These are phyloP conservation scores for Cutaneotrichosporon sp. DNA, from an alignment of 1,284 basidiomycete genomes.

Conservation along the genomic window DNA sequence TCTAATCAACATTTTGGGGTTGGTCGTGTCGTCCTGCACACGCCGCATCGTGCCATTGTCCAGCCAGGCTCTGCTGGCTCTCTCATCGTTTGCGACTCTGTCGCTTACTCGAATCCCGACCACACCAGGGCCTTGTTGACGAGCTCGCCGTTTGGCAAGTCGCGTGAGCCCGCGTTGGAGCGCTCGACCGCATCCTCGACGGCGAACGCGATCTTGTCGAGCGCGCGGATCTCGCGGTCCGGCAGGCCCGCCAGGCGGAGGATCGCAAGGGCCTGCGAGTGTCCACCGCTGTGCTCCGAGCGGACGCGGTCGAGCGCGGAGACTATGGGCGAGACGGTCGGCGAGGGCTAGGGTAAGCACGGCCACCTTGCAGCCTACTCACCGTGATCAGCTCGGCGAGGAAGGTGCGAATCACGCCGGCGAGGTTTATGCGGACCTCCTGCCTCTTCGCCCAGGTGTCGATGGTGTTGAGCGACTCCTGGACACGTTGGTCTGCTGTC, in stretches of 20 bases:
- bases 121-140: conserved; percentile 5
- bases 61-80: neutral
- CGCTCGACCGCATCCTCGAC: conserved; percentile 8
- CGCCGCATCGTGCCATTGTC: neutral
- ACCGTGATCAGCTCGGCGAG: conserved; percentile 4
- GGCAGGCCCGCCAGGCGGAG: conserved; percentile 3
- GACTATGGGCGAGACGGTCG: conserved; percentile 5
- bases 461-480: conserved; percentile 1
- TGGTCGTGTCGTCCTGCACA: neutral
- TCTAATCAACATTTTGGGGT: neutral
- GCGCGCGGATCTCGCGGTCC: conserved; percentile 5
- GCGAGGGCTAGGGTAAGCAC: conserved; percentile 6
- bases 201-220: conserved; percentile 3
- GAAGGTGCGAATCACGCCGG: conserved; percentile 8
- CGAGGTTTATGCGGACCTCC: conserved; percentile 2
- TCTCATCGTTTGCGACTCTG: neutral
- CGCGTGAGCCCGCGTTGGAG: neutral
- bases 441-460: conserved; percentile 4
- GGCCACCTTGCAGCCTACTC: neutral
- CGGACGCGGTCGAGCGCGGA: conserved; percentile 9
- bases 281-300: conserved; percentile 1
- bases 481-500: conserved; percentile 1
- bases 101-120: conserved; percentile 3
- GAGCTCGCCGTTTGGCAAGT: conserved; percentile 1
- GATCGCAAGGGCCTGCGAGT: conserved; percentile 5